phyloP scores from a whole-genome alignment of 495 filamentous ascomycete species.

The Letharia lupina region DNA sequence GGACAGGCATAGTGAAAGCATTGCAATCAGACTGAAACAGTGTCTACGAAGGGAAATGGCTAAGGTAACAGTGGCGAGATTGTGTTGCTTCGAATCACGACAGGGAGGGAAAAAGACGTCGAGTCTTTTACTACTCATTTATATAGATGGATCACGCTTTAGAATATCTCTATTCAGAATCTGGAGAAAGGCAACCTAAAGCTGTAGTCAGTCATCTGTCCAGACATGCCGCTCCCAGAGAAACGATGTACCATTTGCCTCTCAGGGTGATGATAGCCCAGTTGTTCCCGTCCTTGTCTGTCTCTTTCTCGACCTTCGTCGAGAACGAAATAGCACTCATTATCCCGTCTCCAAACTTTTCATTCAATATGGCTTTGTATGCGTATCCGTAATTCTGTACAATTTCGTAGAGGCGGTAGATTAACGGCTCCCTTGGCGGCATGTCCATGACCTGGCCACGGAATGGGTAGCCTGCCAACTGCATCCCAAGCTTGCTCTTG shows the following conservation, averaged over 20 bases:
- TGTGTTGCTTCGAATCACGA: not conserved
- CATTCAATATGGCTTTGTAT: slow-evolving; percentile 93
- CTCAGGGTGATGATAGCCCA: slow-evolving; percentile 89
- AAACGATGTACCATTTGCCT: slow-evolving; percentile 76
- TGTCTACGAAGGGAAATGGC: not conserved
- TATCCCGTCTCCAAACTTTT: slow-evolving; percentile 98
- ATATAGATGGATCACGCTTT: not conserved
- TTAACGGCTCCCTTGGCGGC: slow-evolving; percentile 88
- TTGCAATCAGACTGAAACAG: not conserved
- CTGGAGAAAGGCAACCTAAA: slow-evolving; percentile 56
- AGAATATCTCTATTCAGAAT: slow-evolving; percentile 37
- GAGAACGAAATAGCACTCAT: slow-evolving; percentile 96
- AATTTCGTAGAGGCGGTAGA: slow-evolving; percentile 93
- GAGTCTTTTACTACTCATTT: not conserved
- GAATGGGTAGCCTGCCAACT: slow-evolving; percentile 70
- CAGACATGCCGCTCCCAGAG: not conserved
- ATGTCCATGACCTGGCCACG: slow-evolving; percentile 79
- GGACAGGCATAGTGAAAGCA: not conserved
- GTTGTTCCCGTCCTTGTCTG: slow-evolving; percentile 65
- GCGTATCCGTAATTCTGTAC: slow-evolving; percentile 98
- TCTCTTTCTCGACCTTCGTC: slow-evolving; percentile 94
- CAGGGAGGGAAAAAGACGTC: not conserved
- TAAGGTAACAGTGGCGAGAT: not conserved
- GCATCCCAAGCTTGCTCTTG: slow-evolving; percentile 45
- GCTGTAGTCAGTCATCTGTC: slow-evolving; percentile 14